Evolutionary conservation across 2,329 filamentous ascomycete genomes (phyloP).

Genomic region (Ophiostoma montium): DNA sequence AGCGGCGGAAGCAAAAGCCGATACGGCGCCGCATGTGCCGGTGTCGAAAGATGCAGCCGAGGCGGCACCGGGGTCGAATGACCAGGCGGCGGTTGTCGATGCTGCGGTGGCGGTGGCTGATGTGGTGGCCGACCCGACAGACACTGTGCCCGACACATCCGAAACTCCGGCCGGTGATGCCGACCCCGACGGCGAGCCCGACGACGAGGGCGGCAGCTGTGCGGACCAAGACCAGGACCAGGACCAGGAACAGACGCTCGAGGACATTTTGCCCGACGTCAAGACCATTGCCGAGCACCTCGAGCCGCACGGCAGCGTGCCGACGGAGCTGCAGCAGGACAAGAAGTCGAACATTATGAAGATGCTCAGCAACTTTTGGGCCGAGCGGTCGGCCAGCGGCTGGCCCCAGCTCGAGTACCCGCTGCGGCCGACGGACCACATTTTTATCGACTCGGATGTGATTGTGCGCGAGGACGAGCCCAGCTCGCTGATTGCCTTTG

Average conservation of each 20-base stretch:
- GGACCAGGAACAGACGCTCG: constrained; percentile 37
- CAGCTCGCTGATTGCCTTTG: constrained; percentile 88
- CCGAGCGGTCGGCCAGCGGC: constrained; percentile 87
- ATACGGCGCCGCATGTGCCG: background rate
- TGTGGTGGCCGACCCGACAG: no score
- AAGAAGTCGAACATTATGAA: constrained; percentile 90
- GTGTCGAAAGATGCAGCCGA: background rate
- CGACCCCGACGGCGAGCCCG: constrained; percentile 32
- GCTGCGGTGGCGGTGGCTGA: background rate
- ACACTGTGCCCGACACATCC: no score
- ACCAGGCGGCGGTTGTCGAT: background rate
- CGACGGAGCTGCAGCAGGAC: constrained; percentile 72
- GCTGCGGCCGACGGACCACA: constrained; percentile 73
- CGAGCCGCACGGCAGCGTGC: constrained; percentile 45
- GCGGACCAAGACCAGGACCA: constrained; percentile 43
- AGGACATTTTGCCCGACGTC: constrained; percentile 52
- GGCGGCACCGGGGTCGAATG: constrained; percentile 17
- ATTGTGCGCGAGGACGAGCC: constrained; percentile 96
- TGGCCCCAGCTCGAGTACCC: constrained; percentile 92
- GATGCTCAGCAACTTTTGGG: constrained; percentile 96
- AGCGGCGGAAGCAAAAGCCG: background rate
- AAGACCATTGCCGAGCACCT: constrained; percentile 49
- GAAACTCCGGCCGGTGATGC: constrained; percentile 9
- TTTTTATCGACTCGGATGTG: constrained; percentile 93
- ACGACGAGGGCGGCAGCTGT: constrained; percentile 54